A percentile compares a stretch with the other conserved stretches of the same genome.
phyloP scores from a whole-genome alignment of 768 basidiomycete genomes.

The Amanita muscaria region DNA sequence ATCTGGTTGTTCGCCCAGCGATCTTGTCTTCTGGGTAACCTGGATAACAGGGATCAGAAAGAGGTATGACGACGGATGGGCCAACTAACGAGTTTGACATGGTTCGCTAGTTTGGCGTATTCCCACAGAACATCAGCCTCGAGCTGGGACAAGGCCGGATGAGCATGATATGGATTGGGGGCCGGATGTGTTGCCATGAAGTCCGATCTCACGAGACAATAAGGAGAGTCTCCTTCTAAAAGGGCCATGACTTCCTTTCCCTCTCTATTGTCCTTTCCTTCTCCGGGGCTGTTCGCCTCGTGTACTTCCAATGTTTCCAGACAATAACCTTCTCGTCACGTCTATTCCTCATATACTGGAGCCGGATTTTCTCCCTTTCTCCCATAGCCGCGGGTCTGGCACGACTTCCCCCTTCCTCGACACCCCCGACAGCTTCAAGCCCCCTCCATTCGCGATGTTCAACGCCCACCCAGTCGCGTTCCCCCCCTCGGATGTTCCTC shows the following conservation, averaged over 20 bases:
- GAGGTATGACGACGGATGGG: not conserved
- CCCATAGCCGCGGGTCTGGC: constrained; percentile 35
- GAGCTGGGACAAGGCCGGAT: constrained; percentile 53
- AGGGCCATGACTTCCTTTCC: not conserved
- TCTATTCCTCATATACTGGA: constrained; percentile 23
- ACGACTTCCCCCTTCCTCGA: constrained; percentile 16
- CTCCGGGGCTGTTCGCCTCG: constrained; percentile 18
- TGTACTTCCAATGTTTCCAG: constrained; percentile 10
- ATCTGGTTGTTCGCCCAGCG: constrained; percentile 69
- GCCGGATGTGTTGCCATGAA: constrained; percentile 5
- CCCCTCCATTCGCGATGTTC: constrained; percentile 11
- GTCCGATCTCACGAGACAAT: constrained; percentile 28
- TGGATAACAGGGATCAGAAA: constrained; percentile 18
- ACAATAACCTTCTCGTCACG: constrained; percentile 22
- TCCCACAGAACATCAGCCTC: constrained; percentile 88
- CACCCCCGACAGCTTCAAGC: constrained; percentile 21
- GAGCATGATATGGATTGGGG: constrained; percentile 65
- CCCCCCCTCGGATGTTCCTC: constrained; percentile 54
- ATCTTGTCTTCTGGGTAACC: constrained; percentile 61
- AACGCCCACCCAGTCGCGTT: constrained; percentile 45
- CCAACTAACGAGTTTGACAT: constrained; percentile 62
- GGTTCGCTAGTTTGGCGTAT: constrained; percentile 79
- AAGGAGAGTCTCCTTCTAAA: constrained; percentile 20
- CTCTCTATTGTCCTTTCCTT: not conserved
- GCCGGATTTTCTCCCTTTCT: constrained; percentile 20